Evolutionary conservation across 2,329 filamentous ascomycete genomes (phyloP).

Genomic region (Cladophialophora psammophila): DNA sequence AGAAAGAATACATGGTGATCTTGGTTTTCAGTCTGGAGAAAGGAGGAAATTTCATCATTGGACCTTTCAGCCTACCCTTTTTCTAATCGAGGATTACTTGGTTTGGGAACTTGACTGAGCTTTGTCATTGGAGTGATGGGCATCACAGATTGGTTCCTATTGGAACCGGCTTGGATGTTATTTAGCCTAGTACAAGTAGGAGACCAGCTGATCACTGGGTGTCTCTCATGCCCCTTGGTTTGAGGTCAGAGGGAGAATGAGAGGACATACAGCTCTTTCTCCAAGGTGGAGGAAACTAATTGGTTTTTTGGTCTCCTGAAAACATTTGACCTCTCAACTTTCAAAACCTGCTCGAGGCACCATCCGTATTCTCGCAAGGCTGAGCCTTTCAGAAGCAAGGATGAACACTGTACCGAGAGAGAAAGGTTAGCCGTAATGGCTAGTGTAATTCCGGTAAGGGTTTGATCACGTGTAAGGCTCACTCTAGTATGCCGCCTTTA

Average conservation of each 20-base stretch:
- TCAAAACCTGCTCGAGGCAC: background rate
- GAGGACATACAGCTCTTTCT: slow-evolving; percentile 1
- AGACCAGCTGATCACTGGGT: background rate
- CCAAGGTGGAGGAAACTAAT: slow-evolving; percentile 17
- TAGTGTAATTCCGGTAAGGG: background rate
- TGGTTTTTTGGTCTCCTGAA: slow-evolving; percentile 8
- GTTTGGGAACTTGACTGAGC: slow-evolving; percentile 11
- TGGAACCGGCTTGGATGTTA: slow-evolving; percentile 22
- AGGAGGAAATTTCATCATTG: slow-evolving; percentile 15
- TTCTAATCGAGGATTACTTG: slow-evolving; percentile 16
- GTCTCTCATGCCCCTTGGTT: background rate
- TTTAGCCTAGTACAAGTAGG: slow-evolving; percentile 14
- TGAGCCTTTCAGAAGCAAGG: background rate
- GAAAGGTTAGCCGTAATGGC: background rate
- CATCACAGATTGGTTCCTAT: slow-evolving; percentile 3
- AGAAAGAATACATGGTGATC: slow-evolving; percentile 23
- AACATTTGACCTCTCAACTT: background rate
- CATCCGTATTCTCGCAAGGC: background rate
- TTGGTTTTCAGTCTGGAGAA: slow-evolving; percentile 10
- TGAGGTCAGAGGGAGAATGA: background rate
- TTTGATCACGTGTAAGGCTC: background rate
- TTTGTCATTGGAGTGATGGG: slow-evolving; percentile 6
- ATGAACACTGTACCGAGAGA: background rate
- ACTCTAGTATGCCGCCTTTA: background rate
- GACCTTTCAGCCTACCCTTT: slow-evolving; percentile 16